phyloP scores from a whole-genome alignment of 768 basidiomycete species.

The Multifurca ochricompacta region DNA sequence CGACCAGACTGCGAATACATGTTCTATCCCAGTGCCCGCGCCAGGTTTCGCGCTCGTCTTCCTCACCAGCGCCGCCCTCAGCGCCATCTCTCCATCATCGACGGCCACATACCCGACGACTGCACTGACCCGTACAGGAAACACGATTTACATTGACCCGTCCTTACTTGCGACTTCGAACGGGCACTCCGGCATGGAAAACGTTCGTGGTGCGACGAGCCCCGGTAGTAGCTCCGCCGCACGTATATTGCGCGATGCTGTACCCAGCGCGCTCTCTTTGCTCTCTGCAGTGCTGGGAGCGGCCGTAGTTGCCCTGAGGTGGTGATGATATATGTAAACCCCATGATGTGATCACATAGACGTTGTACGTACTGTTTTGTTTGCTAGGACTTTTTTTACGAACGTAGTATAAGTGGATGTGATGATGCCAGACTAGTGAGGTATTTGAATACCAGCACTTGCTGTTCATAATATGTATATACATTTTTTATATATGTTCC shows the following conservation, averaged over 20 bases:
- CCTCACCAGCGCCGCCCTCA: constrained; percentile 38
- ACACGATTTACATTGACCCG: constrained; percentile 50
- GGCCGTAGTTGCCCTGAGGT: not conserved
- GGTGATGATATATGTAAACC: not conserved
- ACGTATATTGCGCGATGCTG: not conserved
- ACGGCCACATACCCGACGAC: constrained; percentile 47
- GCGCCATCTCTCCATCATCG: constrained; percentile 28
- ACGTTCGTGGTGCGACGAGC: constrained; percentile 32
- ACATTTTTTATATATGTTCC: no score
- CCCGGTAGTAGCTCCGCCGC: not conserved
- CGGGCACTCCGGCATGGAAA: constrained; percentile 35
- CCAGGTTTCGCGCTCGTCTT: constrained; percentile 75
- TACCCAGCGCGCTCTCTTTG: not conserved
- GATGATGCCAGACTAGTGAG: no score
- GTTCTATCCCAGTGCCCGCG: constrained; percentile 55
- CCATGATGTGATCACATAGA: no score
- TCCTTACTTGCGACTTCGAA: constrained; percentile 55
- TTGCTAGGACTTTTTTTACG: no score
- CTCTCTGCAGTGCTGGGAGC: constrained; percentile 2
- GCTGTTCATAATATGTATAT: no score
- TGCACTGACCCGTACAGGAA: constrained; percentile 41
- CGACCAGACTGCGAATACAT: constrained; percentile 43
- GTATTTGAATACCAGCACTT: no score
- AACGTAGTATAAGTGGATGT: no score
- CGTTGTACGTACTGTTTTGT: no score